Base-by-base conservation (phyloP, 140 eudicot species). In the Erigeron philadelphicus region DNA sequence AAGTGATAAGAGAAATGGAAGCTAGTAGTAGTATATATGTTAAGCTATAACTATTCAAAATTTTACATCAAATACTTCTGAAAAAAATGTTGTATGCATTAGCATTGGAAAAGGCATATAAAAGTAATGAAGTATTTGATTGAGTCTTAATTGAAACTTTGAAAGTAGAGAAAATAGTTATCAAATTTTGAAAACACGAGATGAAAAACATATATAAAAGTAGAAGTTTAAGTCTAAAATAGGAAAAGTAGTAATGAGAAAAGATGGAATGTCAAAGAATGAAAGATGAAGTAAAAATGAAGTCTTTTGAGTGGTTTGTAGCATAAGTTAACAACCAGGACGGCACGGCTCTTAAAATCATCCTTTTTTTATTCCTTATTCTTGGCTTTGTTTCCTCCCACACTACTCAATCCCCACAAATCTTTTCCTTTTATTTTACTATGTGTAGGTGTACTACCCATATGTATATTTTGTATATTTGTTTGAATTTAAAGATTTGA, bases 331-430 rank as follows among this genome's bases (percentile, higher is more conserved):
- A 82, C 83, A 77, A 80, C 95, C 91, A 82, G 70, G 83, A 84
- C 96, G 96, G 91, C 95, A 89, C 96, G 96, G 81, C 85, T 80
- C 81, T 73, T 60, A 63, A 75, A 69, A 57, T 49, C 73, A 57
- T 71, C 80, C 59, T 10, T 52, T 74, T 70, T 56, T 57, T 31
- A 63, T 64, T 56, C 72, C 64, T 69, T 48, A 70, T 79, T 79
- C 76, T 45, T 62, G 70, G 81, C 44, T 47, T 74, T 76, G 80
- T 47, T 78, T 78, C 17, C 65, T 40, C 76, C 76, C 76, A 52
- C 75, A 45, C 7, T 47, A 57, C 77, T 59, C 83, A 76, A 83
- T 80, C 81, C 80, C 81, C 75, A 66, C 31, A 80, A 67, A 48
- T 38, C 48, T 8, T 41, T 25, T 53, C 15, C 35, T 44, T 50